A percentile compares a stretch with the other conserved stretches of the same genome.
phyloP scores from a whole-genome alignment of 228 moss, liverwort and hornwort genomes.

The Sphagnum magellanicum region DNA sequence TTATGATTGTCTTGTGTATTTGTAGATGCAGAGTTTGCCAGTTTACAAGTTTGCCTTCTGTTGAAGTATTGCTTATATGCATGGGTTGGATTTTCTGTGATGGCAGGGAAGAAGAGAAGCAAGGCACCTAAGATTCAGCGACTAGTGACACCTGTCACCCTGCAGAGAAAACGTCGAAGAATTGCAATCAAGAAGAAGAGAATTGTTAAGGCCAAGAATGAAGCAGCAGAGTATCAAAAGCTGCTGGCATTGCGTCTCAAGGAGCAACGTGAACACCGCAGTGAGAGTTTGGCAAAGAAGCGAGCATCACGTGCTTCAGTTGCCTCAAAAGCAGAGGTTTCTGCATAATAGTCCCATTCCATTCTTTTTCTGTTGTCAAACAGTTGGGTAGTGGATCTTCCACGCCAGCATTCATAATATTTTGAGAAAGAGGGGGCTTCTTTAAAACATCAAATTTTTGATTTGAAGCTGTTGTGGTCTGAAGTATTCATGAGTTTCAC shows the following conservation, averaged over 20 bases:
- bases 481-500: too few relatives aligned
- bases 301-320: constrained; percentile 67
- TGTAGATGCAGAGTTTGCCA: too few relatives aligned
- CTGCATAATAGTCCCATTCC: constrained; percentile 1
- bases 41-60: too few relatives aligned
- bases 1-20: too few relatives aligned
- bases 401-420: too few relatives aligned
- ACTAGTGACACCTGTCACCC: constrained; percentile 77
- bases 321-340: constrained; percentile 46
- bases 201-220: constrained; percentile 56
- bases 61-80: too few relatives aligned
- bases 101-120: constrained; percentile 83
- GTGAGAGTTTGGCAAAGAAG: constrained; percentile 80
- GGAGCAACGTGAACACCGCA: constrained; percentile 77
- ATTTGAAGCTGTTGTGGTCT: too few relatives aligned
- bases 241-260: constrained; percentile 68
- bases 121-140: constrained; percentile 96
- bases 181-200: constrained; percentile 72
- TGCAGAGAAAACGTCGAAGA: constrained; percentile 82
- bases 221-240: constrained; percentile 81
- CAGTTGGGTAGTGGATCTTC: too few relatives aligned
- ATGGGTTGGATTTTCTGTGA: too few relatives aligned
- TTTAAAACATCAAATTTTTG: too few relatives aligned
- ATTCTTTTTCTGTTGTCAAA: too few relatives aligned
- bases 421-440: too few relatives aligned